A percentile compares a stretch with the other conserved stretches of the same genome.
Conservation (phyloP, 768 basidiomycete species). For the Pleurotus sapidus region DNA sequence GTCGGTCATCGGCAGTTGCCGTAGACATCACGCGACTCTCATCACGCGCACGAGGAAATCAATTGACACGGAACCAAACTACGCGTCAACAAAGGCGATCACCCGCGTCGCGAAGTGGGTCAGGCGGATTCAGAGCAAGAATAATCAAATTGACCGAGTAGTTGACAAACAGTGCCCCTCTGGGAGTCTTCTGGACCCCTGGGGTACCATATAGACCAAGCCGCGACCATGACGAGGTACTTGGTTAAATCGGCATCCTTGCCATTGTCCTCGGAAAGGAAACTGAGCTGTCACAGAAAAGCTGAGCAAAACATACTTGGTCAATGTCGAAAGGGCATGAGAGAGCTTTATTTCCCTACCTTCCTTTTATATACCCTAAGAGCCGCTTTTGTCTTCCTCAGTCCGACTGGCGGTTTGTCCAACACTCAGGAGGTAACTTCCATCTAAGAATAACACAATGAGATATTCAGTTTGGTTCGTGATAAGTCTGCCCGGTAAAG, state of each 20-base stretch:
- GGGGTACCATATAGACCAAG: too few species aligned
- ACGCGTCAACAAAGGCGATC: neutral
- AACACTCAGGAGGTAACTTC: constrained; percentile 4
- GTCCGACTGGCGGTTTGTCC: neutral
- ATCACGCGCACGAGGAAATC: neutral
- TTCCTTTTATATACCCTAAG: constrained; percentile 1
- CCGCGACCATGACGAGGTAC: too few species aligned
- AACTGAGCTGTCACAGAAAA: neutral
- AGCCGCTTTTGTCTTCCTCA: neutral
- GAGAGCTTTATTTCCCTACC: neutral
- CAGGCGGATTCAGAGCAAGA: neutral
- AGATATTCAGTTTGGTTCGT: neutral
- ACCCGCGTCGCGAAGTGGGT: neutral
- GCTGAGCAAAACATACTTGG: neutral
- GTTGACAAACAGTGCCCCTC: neutral
- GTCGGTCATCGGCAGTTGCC: constrained; percentile 1
- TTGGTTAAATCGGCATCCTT: neutral
- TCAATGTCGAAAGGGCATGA: neutral
- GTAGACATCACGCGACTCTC: constrained; percentile 28
- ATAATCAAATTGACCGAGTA: neutral
- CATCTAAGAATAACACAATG: constrained; percentile 6
- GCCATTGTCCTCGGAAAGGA: neutral
- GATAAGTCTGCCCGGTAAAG: neutral
- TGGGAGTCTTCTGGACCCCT: neutral
- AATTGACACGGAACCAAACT: too few species aligned